A percentile compares a stretch with the other conserved stretches of the same genome.
phyloP scores from a whole-genome alignment of 1,284 basidiomycete species.

The Sutorius eximius region DNA sequence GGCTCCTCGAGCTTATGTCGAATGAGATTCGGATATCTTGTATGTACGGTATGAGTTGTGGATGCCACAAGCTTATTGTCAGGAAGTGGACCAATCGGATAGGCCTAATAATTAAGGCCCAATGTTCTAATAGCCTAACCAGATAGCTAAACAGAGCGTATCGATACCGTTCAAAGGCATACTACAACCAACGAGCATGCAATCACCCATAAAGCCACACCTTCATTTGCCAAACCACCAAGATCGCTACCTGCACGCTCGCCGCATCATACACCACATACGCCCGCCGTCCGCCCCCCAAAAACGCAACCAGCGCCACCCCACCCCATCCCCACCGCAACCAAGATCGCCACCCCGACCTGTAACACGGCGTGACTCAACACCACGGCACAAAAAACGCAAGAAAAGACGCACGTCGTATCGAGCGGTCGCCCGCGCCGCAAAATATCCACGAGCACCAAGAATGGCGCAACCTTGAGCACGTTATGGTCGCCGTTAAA shows the following conservation, averaged over 20 bases:
- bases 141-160: too few relatives aligned
- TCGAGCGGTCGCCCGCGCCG: constrained; percentile 47
- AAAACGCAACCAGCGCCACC: constrained; percentile 54
- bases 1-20: too few relatives aligned
- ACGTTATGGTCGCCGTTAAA: constrained; percentile 80
- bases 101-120: too few relatives aligned
- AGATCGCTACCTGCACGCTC: constrained; percentile 26
- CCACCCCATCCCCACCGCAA: constrained; percentile 48
- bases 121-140: too few relatives aligned
- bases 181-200: background rate
- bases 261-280: constrained; percentile 61
- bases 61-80: too few relatives aligned
- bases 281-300: constrained; percentile 57
- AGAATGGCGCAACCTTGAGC: constrained; percentile 62
- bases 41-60: too few relatives aligned
- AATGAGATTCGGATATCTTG: too few relatives aligned
- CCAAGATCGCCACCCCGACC: constrained; percentile 41
- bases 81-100: too few relatives aligned
- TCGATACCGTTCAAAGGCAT: background rate
- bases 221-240: constrained; percentile 10
- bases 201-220: constrained; percentile 11
- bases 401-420: constrained; percentile 38
- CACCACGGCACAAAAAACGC: background rate
- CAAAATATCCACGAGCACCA: constrained; percentile 64
- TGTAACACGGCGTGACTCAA: constrained; percentile 22